phyloP scores from a whole-genome alignment of 2,329 filamentous ascomycete genomes.

The Aspergillus unguis region DNA sequence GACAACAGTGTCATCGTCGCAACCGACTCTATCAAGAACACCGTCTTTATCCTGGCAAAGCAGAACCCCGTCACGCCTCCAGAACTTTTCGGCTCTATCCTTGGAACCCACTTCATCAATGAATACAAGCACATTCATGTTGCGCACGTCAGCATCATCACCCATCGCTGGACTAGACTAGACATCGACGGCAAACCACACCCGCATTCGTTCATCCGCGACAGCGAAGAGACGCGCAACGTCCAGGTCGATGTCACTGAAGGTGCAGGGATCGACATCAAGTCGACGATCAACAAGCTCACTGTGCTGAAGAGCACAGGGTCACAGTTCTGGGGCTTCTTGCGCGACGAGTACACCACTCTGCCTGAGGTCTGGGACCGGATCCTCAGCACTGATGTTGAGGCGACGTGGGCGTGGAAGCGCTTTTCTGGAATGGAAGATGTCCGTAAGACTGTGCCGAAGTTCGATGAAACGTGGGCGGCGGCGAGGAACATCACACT shows the following conservation, averaged over 20 bases:
- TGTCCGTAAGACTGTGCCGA: conserved; percentile 60
- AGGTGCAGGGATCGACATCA: conserved; percentile 67
- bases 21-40: conserved; percentile 98
- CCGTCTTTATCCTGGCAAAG: conserved; percentile 90
- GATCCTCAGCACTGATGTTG: conserved; percentile 90
- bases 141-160: conserved; percentile 75
- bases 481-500: conserved; percentile 81
- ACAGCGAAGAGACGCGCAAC: conserved; percentile 81
- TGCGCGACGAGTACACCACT: conserved; percentile 89
- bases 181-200: conserved; percentile 81
- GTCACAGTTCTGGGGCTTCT: conserved; percentile 91
- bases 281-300: conserved; percentile 74
- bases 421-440: conserved; percentile 63
- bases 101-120: conserved; percentile 84
- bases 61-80: conserved; percentile 88
- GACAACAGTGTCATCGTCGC: conserved; percentile 95
- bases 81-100: conserved; percentile 81
- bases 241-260: conserved; percentile 70
- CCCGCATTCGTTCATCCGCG: conserved; percentile 90
- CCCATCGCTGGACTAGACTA: conserved; percentile 91
- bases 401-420: conserved; percentile 83
- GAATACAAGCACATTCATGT: conserved; percentile 83
- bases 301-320: conserved; percentile 95
- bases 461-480: conserved; percentile 77
- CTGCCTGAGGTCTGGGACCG: conserved; percentile 90